These are phyloP conservation scores for Selaginella moellendorffii DNA, from an alignment of 75 land plant genomes.

Conservation along the genomic window DNA sequence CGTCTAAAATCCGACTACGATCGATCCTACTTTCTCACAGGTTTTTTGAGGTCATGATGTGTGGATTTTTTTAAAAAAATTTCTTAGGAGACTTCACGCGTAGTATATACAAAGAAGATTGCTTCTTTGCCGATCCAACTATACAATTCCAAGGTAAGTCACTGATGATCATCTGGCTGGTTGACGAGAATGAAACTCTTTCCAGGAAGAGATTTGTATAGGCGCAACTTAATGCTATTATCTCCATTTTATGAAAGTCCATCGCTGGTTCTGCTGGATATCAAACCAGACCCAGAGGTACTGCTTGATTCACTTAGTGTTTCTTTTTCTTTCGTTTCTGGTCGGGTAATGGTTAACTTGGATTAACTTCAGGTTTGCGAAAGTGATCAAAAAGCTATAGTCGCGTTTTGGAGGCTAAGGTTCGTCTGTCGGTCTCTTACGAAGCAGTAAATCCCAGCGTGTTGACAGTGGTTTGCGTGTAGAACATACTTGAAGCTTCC, in stretches of 20 bases:
- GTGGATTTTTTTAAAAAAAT: conserved; percentile 15
- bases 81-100: conserved; percentile 50
- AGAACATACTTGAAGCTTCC: conserved; percentile 78
- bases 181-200: neutral
- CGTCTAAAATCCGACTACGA: conserved; percentile 15
- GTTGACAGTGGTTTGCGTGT: too few species aligned
- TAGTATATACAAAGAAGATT: conserved; percentile 62
- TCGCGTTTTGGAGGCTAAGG: conserved; percentile 16
- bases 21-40: conserved; percentile 28
- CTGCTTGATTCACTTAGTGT: too few species aligned
- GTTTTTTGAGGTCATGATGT: conserved; percentile 16
- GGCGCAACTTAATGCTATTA: conserved; percentile 61
- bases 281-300: conserved; percentile 85
- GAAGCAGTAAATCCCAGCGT: too few species aligned
- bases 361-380: conserved; percentile 9
- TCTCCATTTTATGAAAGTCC: conserved; percentile 76
- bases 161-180: neutral
- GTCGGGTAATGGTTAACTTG: too few species aligned
- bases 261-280: conserved; percentile 37
- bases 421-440: too few species aligned
- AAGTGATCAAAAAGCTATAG: conserved; percentile 3
- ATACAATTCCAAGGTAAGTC: conserved; percentile 57
- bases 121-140: conserved; percentile 87
- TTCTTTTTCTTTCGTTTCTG: too few species aligned
- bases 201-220: conserved; percentile 60